Evolutionary conservation across 2,329 filamentous ascomycete species (phyloP).

Genomic region (Aspergillus tanneri): DNA sequence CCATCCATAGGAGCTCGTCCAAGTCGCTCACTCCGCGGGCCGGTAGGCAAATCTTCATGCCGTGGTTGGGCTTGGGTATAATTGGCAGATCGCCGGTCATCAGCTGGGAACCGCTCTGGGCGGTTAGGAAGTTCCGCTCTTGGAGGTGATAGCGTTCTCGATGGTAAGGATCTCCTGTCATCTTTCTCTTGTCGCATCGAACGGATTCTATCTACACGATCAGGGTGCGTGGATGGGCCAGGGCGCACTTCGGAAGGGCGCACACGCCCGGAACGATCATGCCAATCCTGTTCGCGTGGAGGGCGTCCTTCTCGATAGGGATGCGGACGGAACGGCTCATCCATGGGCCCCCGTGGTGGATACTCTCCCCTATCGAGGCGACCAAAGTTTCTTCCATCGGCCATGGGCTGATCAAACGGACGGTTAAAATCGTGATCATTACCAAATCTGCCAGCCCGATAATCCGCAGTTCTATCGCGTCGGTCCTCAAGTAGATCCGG

Average conservation of each 20-base stretch:
- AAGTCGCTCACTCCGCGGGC: constrained; percentile 50
- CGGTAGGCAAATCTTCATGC: constrained; percentile 53
- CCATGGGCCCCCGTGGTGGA: constrained; percentile 30
- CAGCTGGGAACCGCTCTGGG: constrained; percentile 38
- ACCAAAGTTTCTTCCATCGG: constrained; percentile 37
- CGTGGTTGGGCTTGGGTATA: constrained; percentile 27
- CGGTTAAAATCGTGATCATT: constrained; percentile 39
- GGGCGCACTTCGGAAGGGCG: constrained; percentile 31
- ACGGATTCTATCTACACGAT: constrained; percentile 33
- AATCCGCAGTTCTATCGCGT: constrained; percentile 41
- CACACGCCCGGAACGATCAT: constrained; percentile 36
- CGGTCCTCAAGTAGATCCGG: constrained; percentile 41
- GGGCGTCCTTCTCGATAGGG: constrained; percentile 36
- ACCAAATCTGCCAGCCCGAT: constrained; percentile 37
- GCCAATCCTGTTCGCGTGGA: constrained; percentile 39
- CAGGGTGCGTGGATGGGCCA: constrained; percentile 31
- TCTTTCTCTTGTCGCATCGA: constrained; percentile 33
- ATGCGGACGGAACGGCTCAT: constrained; percentile 42
- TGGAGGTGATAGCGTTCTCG: constrained; percentile 28
- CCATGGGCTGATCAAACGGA: constrained; percentile 35
- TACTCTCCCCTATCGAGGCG: constrained; percentile 42
- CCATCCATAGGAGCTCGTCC: constrained; percentile 26
- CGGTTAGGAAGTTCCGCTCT: constrained; percentile 34
- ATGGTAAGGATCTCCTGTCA: constrained; percentile 31
- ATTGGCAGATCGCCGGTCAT: constrained; percentile 35